Conservation (phyloP, 2,329 filamentous ascomycete genomes). For the Fusarium nygamai region DNA sequence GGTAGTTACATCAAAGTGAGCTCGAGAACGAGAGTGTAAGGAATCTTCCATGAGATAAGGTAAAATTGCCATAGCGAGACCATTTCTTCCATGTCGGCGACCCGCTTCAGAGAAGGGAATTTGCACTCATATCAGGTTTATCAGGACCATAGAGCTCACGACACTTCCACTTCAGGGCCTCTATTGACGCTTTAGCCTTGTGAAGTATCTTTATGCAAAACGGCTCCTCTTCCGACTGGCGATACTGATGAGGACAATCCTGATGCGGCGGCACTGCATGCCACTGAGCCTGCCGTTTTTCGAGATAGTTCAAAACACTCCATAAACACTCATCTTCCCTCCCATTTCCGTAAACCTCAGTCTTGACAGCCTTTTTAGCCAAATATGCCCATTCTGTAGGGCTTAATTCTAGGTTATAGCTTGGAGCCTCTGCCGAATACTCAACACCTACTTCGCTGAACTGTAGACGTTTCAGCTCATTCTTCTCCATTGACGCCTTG, state of each 20-base stretch:
- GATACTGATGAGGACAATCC: background rate
- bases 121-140: no score
- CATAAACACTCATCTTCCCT: background rate
- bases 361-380: background rate
- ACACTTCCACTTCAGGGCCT: background rate
- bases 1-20: background rate
- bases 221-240: background rate
- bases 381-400: background rate
- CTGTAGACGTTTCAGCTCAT: background rate
- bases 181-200: background rate
- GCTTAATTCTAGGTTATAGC: background rate
- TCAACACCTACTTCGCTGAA: background rate
- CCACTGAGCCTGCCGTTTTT: background rate
- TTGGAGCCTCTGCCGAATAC: rapidly evolving
- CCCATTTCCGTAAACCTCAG: background rate
- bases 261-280: background rate
- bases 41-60: no score
- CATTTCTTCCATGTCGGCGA: background rate
- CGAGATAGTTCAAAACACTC: background rate
- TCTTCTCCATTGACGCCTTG: rapidly evolving
- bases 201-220: conserved; percentile 7
- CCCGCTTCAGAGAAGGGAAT: background rate
- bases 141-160: background rate
- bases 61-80: no score
- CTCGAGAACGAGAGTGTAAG: rapidly evolving